phyloP scores from a whole-genome alignment of 495 filamentous ascomycete species.

The Penicillium atrosanguineum region DNA sequence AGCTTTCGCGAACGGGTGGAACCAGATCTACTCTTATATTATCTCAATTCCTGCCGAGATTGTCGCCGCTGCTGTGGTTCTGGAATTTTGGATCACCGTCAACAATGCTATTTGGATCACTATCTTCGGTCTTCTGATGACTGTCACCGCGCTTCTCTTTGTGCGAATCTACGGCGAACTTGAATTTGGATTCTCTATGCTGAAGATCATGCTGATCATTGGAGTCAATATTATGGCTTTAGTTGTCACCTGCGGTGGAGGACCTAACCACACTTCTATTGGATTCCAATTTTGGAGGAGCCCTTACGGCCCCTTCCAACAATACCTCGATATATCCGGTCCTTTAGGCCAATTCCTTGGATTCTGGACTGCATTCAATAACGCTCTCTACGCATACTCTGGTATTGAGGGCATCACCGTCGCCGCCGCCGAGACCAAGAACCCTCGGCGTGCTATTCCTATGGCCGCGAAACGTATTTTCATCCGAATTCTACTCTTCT shows the following conservation, averaged over 20 bases:
- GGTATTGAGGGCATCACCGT: constrained; percentile 52
- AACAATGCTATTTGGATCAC: constrained; percentile 43
- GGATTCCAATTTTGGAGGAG: constrained; percentile 24
- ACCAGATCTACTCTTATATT: constrained; percentile 28
- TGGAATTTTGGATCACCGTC: constrained; percentile 45
- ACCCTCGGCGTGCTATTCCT: constrained; percentile 36
- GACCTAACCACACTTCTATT: constrained; percentile 16
- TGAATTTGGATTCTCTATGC: constrained; percentile 42
- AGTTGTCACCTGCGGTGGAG: constrained; percentile 23
- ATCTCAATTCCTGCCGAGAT: constrained; percentile 41
- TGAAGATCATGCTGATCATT: constrained; percentile 47
- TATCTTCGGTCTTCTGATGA: constrained; percentile 43
- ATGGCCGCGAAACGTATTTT: constrained; percentile 40
- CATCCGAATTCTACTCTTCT: constrained; percentile 40
- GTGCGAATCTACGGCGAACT: constrained; percentile 47
- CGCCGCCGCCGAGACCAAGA: constrained; percentile 43
- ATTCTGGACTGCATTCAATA: constrained; percentile 55
- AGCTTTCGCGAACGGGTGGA: constrained; percentile 34
- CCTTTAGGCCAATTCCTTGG: constrained; percentile 36
- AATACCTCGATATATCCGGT: constrained; percentile 18
- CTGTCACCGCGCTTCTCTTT: constrained; percentile 41
- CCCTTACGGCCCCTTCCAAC: constrained; percentile 22
- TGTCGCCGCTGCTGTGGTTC: constrained; percentile 45
- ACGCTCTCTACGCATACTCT: constrained; percentile 55
- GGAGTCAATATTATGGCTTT: constrained; percentile 50